Conservation (phyloP, 495 filamentous ascomycete genomes). For the Cetradonia linearis region DNA sequence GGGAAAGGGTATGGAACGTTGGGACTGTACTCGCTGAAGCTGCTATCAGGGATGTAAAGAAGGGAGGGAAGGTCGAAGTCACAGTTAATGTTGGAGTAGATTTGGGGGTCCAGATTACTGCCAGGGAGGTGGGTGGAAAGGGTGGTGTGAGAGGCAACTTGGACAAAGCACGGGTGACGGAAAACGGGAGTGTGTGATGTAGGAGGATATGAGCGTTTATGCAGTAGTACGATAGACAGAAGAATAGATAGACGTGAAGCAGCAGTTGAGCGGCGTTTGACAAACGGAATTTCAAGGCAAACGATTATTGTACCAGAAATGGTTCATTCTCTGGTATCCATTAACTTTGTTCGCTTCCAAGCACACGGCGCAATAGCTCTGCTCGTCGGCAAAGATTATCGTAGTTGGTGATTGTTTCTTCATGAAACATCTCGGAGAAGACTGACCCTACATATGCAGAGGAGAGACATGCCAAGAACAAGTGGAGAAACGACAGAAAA, state of each 20-base stretch:
- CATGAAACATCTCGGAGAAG: not conserved
- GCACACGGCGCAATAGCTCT: too few relatives aligned
- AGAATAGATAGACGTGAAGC: not conserved
- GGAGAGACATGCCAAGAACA: not conserved
- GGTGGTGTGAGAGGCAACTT: slow-evolving; percentile 69
- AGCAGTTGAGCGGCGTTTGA: not conserved
- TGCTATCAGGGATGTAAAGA: slow-evolving; percentile 69
- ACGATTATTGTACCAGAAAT: not conserved
- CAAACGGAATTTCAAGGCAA: not conserved
- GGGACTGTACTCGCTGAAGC: slow-evolving; percentile 78
- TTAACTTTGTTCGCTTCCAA: too few relatives aligned
- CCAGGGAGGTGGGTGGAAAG: slow-evolving; percentile 77
- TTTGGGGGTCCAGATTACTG: slow-evolving; percentile 64
- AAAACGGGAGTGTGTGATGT: slow-evolving; percentile 35
- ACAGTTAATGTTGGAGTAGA: slow-evolving; percentile 77
- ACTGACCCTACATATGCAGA: too few relatives aligned
- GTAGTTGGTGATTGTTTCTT: too few relatives aligned
- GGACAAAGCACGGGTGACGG: slow-evolving; percentile 33
- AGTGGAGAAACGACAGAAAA: not conserved
- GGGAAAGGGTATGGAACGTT: slow-evolving; percentile 88
- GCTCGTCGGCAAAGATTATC: too few relatives aligned
- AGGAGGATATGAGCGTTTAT: not conserved
- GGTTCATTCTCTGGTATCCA: not conserved
- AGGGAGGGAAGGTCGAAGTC: slow-evolving; percentile 84
- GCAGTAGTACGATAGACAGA: not conserved